Conservation (phyloP, 805 yeast species). For the Ogataea allantospora region DNA sequence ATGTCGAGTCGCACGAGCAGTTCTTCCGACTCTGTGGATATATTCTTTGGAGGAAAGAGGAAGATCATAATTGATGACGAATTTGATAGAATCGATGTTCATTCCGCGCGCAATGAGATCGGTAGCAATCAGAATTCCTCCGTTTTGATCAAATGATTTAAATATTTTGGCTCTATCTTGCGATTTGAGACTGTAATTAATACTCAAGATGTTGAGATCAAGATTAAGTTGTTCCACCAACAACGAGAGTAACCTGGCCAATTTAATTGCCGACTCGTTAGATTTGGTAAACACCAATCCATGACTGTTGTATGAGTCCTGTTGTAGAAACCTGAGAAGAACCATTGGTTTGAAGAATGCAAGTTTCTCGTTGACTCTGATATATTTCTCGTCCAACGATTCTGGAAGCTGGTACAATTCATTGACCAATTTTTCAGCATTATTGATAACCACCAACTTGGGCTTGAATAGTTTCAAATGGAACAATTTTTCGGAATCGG, state of each 20-base stretch:
- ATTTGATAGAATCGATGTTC: slow-evolving; percentile 65
- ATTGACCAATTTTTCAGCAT: slow-evolving; percentile 40
- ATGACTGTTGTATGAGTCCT: slow-evolving; percentile 34
- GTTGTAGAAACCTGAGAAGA: slow-evolving; percentile 52
- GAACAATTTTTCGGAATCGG: slow-evolving; percentile 85
- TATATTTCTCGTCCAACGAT: slow-evolving; percentile 37
- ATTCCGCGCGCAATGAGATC: slow-evolving; percentile 97
- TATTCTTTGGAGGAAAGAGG: slow-evolving; percentile 89
- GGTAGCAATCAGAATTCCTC: slow-evolving; percentile 66
- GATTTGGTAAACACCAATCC: slow-evolving; percentile 69
- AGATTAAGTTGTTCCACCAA: slow-evolving; percentile 33
- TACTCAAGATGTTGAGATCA: slow-evolving; percentile 37
- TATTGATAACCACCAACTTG: slow-evolving; percentile 69
- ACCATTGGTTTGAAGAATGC: slow-evolving; percentile 68
- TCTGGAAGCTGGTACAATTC: slow-evolving; percentile 64
- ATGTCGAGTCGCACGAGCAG: slow-evolving; percentile 83
- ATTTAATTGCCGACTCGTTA: slow-evolving; percentile 83
- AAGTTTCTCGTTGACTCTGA: slow-evolving; percentile 32
- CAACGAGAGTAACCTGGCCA: slow-evolving; percentile 57
- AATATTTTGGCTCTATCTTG: slow-evolving; percentile 56
- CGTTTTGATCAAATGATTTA: slow-evolving; percentile 50
- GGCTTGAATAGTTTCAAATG: slow-evolving; percentile 69
- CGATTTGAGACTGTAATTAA: slow-evolving; percentile 59
- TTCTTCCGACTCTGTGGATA: slow-evolving; percentile 94
- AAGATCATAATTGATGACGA: slow-evolving; percentile 85